A percentile compares a stretch with the other conserved stretches of the same genome.
phyloP scores from a whole-genome alignment of 805 yeast genomes.

The Starmerella floricola region DNA sequence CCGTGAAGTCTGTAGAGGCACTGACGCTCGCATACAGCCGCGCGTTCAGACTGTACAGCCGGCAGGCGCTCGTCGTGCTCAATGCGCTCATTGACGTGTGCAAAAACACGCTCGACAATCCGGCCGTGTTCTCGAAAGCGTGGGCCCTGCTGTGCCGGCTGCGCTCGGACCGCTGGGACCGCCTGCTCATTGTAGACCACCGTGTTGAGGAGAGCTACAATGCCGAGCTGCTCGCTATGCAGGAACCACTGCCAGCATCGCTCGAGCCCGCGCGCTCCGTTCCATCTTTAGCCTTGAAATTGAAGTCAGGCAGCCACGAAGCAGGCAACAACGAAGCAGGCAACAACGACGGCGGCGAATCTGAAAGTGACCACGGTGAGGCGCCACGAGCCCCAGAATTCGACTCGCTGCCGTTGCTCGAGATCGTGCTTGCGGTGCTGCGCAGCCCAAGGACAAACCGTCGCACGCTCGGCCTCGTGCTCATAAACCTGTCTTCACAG shows the following conservation, averaged over 20 bases:
- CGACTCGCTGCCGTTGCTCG: constrained; percentile 43
- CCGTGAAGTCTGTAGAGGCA: constrained; percentile 9
- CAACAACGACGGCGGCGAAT: too few relatives aligned
- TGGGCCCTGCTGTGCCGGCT: constrained; percentile 21
- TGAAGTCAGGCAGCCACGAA: neutral
- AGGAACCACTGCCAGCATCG: constrained; percentile 31
- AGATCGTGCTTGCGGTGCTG: constrained; percentile 34
- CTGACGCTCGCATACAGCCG: constrained; percentile 7
- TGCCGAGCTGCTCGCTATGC: constrained; percentile 20
- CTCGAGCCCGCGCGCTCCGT: constrained; percentile 30
- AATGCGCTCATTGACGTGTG: constrained; percentile 14
- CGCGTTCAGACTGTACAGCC: constrained; percentile 5
- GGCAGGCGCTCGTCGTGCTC: constrained; percentile 7
- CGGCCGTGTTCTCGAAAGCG: constrained; percentile 17
- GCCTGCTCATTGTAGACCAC: constrained; percentile 18
- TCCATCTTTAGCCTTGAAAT: constrained; percentile 26
- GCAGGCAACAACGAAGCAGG: neutral
- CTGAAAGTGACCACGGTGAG: too few relatives aligned
- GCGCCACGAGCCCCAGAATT: too few relatives aligned
- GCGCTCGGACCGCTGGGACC: constrained; percentile 16
- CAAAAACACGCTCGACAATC: constrained; percentile 5
- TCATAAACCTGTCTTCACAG: constrained; percentile 41
- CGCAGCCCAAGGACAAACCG: constrained; percentile 51
- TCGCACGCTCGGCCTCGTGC: constrained; percentile 41
- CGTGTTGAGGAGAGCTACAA: constrained; percentile 19